A percentile compares a stretch with the other conserved stretches of the same genome.
Conservation (phyloP, 495 filamentous ascomycete genomes). For the Elaphomyces granulatus region DNA sequence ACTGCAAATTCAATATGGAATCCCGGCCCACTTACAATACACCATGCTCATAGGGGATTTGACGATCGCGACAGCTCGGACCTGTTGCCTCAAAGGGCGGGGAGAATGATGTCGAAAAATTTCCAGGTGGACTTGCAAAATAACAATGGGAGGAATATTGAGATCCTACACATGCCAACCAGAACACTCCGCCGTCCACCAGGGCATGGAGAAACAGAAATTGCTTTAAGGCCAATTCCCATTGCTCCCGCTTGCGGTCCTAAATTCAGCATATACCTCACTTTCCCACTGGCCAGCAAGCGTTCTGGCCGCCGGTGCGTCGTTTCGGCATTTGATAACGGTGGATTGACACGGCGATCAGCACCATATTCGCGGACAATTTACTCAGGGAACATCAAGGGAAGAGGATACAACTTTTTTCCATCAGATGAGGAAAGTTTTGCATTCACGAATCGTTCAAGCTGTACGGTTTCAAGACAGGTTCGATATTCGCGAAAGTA, state of each 20-base stretch:
- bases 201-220: not conserved
- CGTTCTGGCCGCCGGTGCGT: not conserved
- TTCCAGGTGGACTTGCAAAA: too few relatives aligned
- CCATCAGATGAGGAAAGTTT: not conserved
- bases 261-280: conserved; percentile 1
- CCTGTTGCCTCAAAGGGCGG: too few relatives aligned
- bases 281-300: not conserved
- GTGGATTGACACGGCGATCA: not conserved
- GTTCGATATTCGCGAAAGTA: conserved; percentile 12
- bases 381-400: not conserved
- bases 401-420: not conserved
- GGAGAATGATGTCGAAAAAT: too few relatives aligned
- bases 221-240: not conserved
- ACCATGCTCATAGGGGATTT: too few relatives aligned
- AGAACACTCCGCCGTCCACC: not conserved
- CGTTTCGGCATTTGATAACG: not conserved
- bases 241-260: not conserved
- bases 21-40: conserved; percentile 7
- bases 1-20: conserved; percentile 20
- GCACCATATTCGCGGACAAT: not conserved
- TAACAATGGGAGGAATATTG: too few relatives aligned
- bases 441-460: not conserved
- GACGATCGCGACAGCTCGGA: too few relatives aligned
- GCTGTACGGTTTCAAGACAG: not conserved
- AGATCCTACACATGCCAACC: not conserved